Percentiles rank a stretch among this genome's conserved stretches.
These are phyloP conservation scores for Fusarium camptoceras DNA, from an alignment of 2,329 filamentous ascomycete species.

Conservation along the genomic window DNA sequence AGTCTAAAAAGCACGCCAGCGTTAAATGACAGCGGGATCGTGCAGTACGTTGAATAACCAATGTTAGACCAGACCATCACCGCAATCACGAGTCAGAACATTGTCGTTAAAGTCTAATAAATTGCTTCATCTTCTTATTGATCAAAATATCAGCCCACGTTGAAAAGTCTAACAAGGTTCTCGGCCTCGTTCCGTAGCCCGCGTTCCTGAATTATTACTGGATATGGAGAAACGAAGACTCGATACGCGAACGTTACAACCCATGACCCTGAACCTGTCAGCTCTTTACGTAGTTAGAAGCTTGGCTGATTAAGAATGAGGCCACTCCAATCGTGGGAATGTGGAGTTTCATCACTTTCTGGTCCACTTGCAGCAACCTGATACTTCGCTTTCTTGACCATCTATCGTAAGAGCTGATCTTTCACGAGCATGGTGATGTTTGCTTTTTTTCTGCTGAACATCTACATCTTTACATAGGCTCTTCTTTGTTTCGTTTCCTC, in stretches of 20 bases:
- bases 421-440: slow-evolving; percentile 12
- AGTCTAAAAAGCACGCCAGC: slow-evolving; percentile 6
- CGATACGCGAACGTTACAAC: slow-evolving; percentile 22
- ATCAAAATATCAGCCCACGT: slow-evolving; percentile 15
- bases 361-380: slow-evolving; percentile 6
- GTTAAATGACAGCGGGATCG: slow-evolving; percentile 27
- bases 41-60: slow-evolving; percentile 14
- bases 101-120: not conserved
- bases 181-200: slow-evolving; percentile 26
- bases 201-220: slow-evolving; percentile 11
- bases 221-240: slow-evolving; percentile 24
- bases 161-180: slow-evolving; percentile 20
- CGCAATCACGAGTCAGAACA: slow-evolving; percentile 1
- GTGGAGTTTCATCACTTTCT: slow-evolving; percentile 32
- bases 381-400: slow-evolving; percentile 21
- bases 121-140: not conserved
- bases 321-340: slow-evolving; percentile 29
- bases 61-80: not conserved
- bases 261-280: slow-evolving; percentile 1
- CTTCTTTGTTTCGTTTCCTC: too few species aligned
- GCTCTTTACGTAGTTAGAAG: not conserved
- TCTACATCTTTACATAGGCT: not conserved
- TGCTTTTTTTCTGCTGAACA: slow-evolving; percentile 15
- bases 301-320: slow-evolving; percentile 40
- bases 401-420: slow-evolving; percentile 5